Base-by-base conservation (phyloP, 208 protist species). In the Crithidia acanthocephali region DNA sequence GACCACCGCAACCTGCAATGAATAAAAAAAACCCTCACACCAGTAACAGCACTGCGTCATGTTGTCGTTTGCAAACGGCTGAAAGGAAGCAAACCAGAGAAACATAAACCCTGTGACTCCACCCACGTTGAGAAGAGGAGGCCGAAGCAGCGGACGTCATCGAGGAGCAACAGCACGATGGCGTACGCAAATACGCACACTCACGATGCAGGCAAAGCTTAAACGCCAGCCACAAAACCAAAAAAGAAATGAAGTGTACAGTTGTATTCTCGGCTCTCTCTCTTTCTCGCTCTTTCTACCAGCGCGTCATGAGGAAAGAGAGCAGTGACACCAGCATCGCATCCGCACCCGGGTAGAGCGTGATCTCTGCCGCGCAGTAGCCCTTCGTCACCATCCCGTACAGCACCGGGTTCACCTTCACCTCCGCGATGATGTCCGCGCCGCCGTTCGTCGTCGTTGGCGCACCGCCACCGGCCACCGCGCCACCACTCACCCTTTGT, bases 251-350 rank as follows among this genome's bases (percentile, higher is more conserved):
- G 37, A 13, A 7, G 37, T 44, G 7, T 13, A 44, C 37, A 7
- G 13, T 13, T 44, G 37, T 7, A 7, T 44, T 44, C 37, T 44
- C 37, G 9, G 9, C 37, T 44, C 37, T 13, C 37, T 13, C 37
- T 16, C 9, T 44, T 42, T 15, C 52, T 22, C 2, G 6, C 6
- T 11, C 22, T 5, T 10, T 15, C 50, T 79, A 86, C 90, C 79
- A 91, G n/a, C 88, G 80, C 10, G 78, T 66, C 35, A 87, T 84
- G 57, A 76, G 72, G 67, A 88, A 95, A 7, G 84, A 68, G 61
- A 95, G 62, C 27, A 87, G 35, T 0, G 84, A 76, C 50, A 92
- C 78, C 25, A 95, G 70, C 51, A 95, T 81, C 37, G 83, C 87
- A 76, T 95, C 90, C 0, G 79, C 83, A 18, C 87, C 90, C 0